phyloP scores from a whole-genome alignment of 495 filamentous ascomycete species.

The Podospora pseudopauciseta region DNA sequence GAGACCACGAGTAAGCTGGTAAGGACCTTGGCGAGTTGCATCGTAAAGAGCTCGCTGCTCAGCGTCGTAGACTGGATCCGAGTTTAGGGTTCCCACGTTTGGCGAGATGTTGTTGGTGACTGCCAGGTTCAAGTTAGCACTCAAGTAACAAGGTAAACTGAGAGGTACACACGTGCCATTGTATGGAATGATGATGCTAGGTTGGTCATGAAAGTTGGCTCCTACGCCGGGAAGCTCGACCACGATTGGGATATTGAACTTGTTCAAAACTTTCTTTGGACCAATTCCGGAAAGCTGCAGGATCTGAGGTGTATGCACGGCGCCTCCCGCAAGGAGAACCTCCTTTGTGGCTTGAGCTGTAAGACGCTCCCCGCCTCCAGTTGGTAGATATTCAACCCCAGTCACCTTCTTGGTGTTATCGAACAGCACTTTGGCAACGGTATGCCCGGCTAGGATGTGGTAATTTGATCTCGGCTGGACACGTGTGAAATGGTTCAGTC shows the following conservation, averaged over 20 bases:
- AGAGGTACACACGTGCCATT: conserved; percentile 23
- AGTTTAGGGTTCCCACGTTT: conserved; percentile 32
- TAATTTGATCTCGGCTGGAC: conserved; percentile 43
- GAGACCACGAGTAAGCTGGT: conserved; percentile 7
- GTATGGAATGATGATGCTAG: conserved; percentile 27
- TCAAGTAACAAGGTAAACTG: conserved; percentile 37
- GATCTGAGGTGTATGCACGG: conserved; percentile 55
- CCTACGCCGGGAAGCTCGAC: conserved; percentile 73
- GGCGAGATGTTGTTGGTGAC: conserved; percentile 32
- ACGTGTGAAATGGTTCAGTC: conserved; percentile 35
- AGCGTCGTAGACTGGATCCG: conserved; percentile 15
- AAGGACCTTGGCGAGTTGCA: conserved; percentile 1
- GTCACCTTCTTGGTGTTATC: conserved; percentile 29
- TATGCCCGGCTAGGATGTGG: conserved; percentile 39
- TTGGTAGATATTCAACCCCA: conserved; percentile 30
- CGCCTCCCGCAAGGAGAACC: conserved; percentile 55
- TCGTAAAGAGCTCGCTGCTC: conserved; percentile 9
- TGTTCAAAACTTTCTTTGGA: conserved; percentile 59
- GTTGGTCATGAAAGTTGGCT: conserved; percentile 57
- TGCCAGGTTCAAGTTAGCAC: conserved; percentile 38
- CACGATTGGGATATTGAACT: conserved; percentile 63
- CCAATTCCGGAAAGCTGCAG: conserved; percentile 72
- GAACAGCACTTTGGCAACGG: conserved; percentile 46
- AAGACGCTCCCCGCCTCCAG: conserved; percentile 14
- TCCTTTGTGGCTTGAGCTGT: conserved; percentile 42